Evolutionary conservation across 129 eudicot genomes (phyloP).

Genomic region (Pittosporum tobira): DNA sequence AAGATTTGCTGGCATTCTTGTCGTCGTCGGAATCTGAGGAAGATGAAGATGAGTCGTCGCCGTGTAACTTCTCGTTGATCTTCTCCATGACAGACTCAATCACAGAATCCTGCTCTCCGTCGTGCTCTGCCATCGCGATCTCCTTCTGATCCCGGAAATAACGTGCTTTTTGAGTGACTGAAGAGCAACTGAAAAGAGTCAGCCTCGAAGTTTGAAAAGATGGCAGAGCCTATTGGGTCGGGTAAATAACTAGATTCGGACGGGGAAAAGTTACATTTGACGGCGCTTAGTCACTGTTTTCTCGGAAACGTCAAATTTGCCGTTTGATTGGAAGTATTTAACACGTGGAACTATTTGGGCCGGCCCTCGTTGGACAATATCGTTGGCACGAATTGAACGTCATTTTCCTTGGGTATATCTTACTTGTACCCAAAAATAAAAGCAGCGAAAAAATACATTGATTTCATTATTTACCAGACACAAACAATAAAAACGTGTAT

Average conservation of each 20-base stretch:
- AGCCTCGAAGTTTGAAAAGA: too few relatives aligned
- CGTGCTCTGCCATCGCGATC: conserved; percentile 11
- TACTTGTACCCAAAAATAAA: too few relatives aligned
- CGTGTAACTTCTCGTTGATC: conserved; percentile 13
- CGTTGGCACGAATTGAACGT: too few relatives aligned
- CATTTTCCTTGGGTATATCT: too few relatives aligned
- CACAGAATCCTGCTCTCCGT: not conserved
- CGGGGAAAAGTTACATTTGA: not conserved
- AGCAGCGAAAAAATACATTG: too few relatives aligned
- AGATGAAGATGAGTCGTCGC: not conserved
- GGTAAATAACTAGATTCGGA: too few relatives aligned
- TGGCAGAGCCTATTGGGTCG: too few relatives aligned
- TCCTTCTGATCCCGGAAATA: not conserved
- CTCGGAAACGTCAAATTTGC: not conserved
- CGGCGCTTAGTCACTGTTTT: not conserved
- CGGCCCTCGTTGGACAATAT: not conserved
- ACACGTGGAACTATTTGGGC: conserved; percentile 2
- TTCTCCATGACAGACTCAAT: conserved; percentile 19
- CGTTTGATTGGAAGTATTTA: not conserved
- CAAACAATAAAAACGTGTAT: too few relatives aligned
- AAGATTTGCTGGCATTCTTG: conserved; percentile 19
- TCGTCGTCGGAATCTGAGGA: conserved; percentile 18
- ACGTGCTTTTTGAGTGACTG: not conserved
- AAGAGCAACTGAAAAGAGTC: too few relatives aligned
- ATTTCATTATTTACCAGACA: too few relatives aligned